Percentiles rank a stretch among this genome's conserved stretches.
Conservation (phyloP, 352 stramenopile genomes). For the Phytophthora boehmeriae region DNA sequence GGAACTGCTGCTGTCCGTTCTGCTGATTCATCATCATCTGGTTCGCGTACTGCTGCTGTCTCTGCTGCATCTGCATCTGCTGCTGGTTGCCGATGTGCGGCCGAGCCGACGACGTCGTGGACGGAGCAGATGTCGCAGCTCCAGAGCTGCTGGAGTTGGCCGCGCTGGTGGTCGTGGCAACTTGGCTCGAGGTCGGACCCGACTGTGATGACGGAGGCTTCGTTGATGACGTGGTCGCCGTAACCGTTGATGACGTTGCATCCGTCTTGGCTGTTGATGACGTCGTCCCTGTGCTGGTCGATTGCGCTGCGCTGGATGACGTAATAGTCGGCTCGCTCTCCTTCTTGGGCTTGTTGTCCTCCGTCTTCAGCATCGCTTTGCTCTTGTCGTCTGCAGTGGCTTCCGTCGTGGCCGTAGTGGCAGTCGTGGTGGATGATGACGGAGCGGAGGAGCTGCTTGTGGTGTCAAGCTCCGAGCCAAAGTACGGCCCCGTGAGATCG, state of each 20-base stretch:
- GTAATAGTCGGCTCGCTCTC: conserved; percentile 15
- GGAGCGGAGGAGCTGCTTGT: conserved; percentile 7
- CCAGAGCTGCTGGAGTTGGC: conserved; percentile 17
- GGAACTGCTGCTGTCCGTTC: conserved; percentile 46
- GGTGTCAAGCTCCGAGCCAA: conserved; percentile 64
- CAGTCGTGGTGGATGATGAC: conserved; percentile 7
- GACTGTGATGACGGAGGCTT: conserved; percentile 17
- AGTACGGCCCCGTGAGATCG: conserved; percentile 64
- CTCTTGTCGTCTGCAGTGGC: conserved; percentile 28
- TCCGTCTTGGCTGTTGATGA: conserved; percentile 25
- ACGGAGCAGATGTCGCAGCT: conserved; percentile 35
- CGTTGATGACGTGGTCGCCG: not conserved
- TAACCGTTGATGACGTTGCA: conserved; percentile 5
- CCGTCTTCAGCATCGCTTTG: conserved; percentile 44
- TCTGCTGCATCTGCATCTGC: conserved; percentile 50
- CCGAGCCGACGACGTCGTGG: conserved; percentile 63
- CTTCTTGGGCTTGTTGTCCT: conserved; percentile 34
- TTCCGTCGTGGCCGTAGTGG: conserved; percentile 24
- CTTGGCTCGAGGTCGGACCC: conserved; percentile 9
- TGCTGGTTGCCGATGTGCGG: conserved; percentile 72
- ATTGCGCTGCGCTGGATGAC: conserved; percentile 5
- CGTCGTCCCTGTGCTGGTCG: conserved; percentile 18
- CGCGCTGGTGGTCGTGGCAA: conserved; percentile 10
- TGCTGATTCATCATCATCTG: conserved; percentile 80
- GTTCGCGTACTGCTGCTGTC: conserved; percentile 63